A percentile compares a stretch with the other conserved stretches of the same genome.
phyloP scores from a whole-genome alignment of 371 early-diverging fungal species.

The Chytridiales sp. region DNA sequence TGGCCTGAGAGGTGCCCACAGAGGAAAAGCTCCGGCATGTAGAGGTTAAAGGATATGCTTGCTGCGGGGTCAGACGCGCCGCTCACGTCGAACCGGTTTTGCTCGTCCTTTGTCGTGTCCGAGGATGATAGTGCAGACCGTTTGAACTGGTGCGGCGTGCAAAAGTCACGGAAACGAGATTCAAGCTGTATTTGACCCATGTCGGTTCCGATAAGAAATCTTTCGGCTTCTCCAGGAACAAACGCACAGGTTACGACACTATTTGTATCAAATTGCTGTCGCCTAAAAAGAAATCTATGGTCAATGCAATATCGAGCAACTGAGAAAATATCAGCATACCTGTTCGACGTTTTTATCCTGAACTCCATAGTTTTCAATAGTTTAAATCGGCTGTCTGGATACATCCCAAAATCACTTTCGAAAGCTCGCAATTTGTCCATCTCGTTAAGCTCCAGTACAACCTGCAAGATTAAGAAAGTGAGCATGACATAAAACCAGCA shows the following conservation, averaged over 20 bases:
- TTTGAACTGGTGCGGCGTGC: slow-evolving; percentile 17
- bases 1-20: slow-evolving; percentile 34
- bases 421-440: slow-evolving; percentile 3
- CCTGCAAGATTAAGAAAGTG: no score
- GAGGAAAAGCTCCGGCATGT: slow-evolving; percentile 26
- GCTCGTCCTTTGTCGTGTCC: not conserved
- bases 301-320: no score
- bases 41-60: slow-evolving; percentile 27
- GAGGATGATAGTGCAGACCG: not conserved
- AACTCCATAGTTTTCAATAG: slow-evolving; percentile 26
- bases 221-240: slow-evolving; percentile 14
- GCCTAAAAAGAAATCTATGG: not conserved
- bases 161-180: slow-evolving; percentile 29
- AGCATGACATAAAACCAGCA: no score
- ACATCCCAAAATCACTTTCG: slow-evolving; percentile 38
- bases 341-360: slow-evolving; percentile 3
- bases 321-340: no score
- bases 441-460: slow-evolving; percentile 9
- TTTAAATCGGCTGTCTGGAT: slow-evolving; percentile 27
- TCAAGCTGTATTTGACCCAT: slow-evolving; percentile 26
- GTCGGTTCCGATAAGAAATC: slow-evolving; percentile 30
- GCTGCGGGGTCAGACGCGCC: not conserved
- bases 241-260: slow-evolving; percentile 14
- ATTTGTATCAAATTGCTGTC: not conserved
- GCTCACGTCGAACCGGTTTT: not conserved